Base-by-base conservation (phyloP, 148 eudicot species). In the Rhododendron mucronatum region DNA sequence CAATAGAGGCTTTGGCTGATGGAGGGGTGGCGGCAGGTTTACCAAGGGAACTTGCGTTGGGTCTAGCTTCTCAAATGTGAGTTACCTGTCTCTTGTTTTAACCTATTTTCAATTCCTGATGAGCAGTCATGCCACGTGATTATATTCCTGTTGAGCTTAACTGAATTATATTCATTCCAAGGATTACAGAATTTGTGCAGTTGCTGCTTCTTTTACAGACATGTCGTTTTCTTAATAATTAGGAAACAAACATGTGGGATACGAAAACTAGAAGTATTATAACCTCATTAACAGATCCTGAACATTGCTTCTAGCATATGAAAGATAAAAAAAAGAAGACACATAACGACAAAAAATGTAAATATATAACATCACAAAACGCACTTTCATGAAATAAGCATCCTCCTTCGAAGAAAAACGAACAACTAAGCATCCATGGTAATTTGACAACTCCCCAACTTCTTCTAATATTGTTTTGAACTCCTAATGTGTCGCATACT, bases 21-120 rank as follows among this genome's bases (percentile, higher is more conserved):
- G 98, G 99, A 90, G 99, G 98, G 80, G 99, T 97, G 74, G 98
- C 99, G 83, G 98, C 98, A 57, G 98, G 98, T 85, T 86, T 97
- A 33, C 99, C 99, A 11, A 90, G 99, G 78, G 98, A 94, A 35
- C 95, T 95, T 82, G 96, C 98, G 35, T 89, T 93, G 75, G 94
- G 98, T 80, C 86, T 97, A 91, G 99, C 99, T 80, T 94, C 98
- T 82, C 98, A 95, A 92, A 97, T 77, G 99, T 97, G 87, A 94
- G 98, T 88, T 89, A 21, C 9, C 33, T n/a, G 57, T 41, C 69
- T 63, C 50, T 21, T 35, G 0, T 30, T 2, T 61, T 4, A 30
- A 39, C 53, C 39, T 37, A 76, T 39, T 76, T 15, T 55, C 2
- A 15, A 30, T 67, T 71, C 28, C 53, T 37, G n/a, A 15, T 45